phyloP scores from a whole-genome alignment of 106 monocot genomes.

The Dactylorhiza incarnata region DNA sequence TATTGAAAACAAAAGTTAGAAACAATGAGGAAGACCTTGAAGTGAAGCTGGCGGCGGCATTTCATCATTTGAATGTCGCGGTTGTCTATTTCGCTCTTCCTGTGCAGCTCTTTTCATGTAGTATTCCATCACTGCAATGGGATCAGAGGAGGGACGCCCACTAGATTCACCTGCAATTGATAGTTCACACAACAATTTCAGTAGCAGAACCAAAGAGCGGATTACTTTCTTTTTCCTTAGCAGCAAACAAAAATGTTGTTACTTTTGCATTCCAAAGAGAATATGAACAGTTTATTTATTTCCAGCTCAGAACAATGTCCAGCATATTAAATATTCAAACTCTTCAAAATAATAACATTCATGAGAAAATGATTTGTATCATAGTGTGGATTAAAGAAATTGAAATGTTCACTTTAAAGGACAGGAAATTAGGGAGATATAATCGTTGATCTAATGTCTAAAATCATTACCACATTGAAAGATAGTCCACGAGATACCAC shows the following conservation, averaged over 20 bases:
- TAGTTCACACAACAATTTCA: not conserved
- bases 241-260: not conserved
- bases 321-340: not conserved
- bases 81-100: slow-evolving; percentile 79
- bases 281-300: not conserved
- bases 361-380: not conserved
- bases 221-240: too few species aligned
- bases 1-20: not conserved
- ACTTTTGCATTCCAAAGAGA: not conserved
- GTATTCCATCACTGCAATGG: slow-evolving; percentile 94
- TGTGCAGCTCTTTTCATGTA: slow-evolving; percentile 98
- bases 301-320: not conserved
- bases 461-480: too few species aligned
- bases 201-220: not conserved
- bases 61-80: slow-evolving; percentile 80
- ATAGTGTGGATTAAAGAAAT: not conserved
- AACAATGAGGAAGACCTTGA: slow-evolving; percentile 42
- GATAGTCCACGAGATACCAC: too few species aligned
- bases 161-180: slow-evolving; percentile 46
- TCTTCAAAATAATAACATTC: not conserved
- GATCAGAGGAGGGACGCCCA: slow-evolving; percentile 44
- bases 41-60: slow-evolving; percentile 99
- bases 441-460: too few species aligned
- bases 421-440: too few species aligned
- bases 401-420: not conserved